These are phyloP conservation scores for Prunus davidiana DNA, from an alignment of 306 rosid genomes.

Conservation along the genomic window DNA sequence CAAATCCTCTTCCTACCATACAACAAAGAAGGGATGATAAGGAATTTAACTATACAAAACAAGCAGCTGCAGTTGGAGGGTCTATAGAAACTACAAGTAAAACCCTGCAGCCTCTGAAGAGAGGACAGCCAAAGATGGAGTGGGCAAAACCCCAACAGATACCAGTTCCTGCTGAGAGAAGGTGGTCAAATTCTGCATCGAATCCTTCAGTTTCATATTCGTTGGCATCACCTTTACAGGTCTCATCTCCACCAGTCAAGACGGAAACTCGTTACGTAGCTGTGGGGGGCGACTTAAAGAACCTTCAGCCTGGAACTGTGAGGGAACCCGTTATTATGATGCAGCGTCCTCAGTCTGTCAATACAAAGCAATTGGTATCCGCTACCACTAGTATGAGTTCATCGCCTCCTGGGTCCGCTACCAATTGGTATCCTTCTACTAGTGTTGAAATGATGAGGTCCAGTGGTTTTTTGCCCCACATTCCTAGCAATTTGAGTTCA, in stretches of 20 bases:
- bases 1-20: slow-evolving; percentile 34
- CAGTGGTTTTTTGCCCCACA: slow-evolving; percentile 60
- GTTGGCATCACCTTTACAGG: slow-evolving; percentile 59
- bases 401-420: slow-evolving; percentile 63
- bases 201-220: slow-evolving; percentile 67
- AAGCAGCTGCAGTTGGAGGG: slow-evolving; percentile 42
- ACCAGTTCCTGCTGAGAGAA: slow-evolving; percentile 53
- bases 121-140: slow-evolving; percentile 67
- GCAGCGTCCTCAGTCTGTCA: slow-evolving; percentile 79
- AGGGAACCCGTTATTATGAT: slow-evolving; percentile 75
- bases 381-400: slow-evolving; percentile 67
- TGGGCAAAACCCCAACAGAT: slow-evolving; percentile 72
- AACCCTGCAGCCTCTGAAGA: slow-evolving; percentile 65
- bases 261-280: slow-evolving; percentile 56
- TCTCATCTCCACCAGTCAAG: slow-evolving; percentile 53
- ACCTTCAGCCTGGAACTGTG: slow-evolving; percentile 57
- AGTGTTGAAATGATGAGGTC: slow-evolving; percentile 53
- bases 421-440: slow-evolving; percentile 67
- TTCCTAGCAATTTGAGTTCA: slow-evolving; percentile 45
- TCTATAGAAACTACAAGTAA: slow-evolving; percentile 57
- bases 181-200: slow-evolving; percentile 61
- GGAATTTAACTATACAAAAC: slow-evolving; percentile 82
- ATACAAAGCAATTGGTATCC: slow-evolving; percentile 43
- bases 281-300: slow-evolving; percentile 59
- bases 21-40: slow-evolving; percentile 70